Percentiles rank a stretch among this genome's conserved stretches.
phyloP scores from a whole-genome alignment of 2,329 filamentous ascomycete genomes.

The Xylaria hypoxylon region DNA sequence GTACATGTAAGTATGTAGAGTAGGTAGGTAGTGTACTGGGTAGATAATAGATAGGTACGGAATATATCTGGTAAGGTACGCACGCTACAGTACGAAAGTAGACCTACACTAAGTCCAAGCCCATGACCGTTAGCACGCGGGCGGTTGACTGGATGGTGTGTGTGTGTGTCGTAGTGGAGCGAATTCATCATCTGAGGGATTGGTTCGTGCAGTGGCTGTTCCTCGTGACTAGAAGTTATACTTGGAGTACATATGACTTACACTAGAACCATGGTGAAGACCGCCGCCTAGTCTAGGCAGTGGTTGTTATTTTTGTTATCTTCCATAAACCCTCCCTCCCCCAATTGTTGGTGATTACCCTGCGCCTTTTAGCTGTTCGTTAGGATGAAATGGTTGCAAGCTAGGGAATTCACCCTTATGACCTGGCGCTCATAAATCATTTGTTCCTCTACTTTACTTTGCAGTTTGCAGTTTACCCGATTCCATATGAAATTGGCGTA shows the following conservation, averaged over 20 bases:
- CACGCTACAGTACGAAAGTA: too few species aligned
- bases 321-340: background rate
- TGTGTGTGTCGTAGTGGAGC: slow-evolving; percentile 37
- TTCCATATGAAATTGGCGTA: slow-evolving; percentile 4
- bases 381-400: too few species aligned
- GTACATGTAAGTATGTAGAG: too few species aligned
- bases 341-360: background rate
- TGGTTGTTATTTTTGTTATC: slow-evolving; percentile 3
- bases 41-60: too few species aligned
- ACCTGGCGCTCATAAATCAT: slow-evolving; percentile 6
- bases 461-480: background rate
- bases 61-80: too few species aligned
- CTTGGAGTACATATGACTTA: slow-evolving; percentile 18
- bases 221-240: slow-evolving; percentile 38
- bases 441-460: background rate
- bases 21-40: too few species aligned
- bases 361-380: background rate
- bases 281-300: slow-evolving; percentile 8
- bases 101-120: background rate
- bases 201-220: slow-evolving; percentile 35
- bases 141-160: slow-evolving; percentile 30
- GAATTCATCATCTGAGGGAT: slow-evolving; percentile 38
- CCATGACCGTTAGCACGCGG: slow-evolving; percentile 29
- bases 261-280: slow-evolving; percentile 1
- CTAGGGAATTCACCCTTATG: background rate